A percentile compares a stretch with the other conserved stretches of the same genome.
Conservation (phyloP, 345 rosid species). For the Toxicodendron radicans region DNA sequence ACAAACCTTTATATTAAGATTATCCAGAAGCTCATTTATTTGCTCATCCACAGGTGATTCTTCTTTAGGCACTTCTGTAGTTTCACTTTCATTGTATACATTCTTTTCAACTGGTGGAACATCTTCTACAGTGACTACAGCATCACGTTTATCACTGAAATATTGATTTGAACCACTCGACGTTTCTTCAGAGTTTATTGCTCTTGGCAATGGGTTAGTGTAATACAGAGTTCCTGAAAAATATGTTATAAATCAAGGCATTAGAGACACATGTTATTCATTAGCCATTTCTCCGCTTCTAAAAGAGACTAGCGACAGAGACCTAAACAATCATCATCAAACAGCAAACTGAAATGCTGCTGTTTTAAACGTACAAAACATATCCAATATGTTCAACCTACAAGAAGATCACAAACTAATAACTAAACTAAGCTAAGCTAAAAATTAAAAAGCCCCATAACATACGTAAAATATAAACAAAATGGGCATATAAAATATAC, state of each 20-base stretch:
- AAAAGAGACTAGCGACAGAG: neutral
- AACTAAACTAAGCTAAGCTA: neutral
- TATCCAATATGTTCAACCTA: neutral
- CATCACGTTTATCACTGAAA: conserved; percentile 41
- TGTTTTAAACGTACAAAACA: neutral
- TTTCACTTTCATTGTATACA: conserved; percentile 25
- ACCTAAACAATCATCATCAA: neutral
- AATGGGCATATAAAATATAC: neutral
- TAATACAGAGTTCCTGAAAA: conserved; percentile 33
- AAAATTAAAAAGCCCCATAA: neutral
- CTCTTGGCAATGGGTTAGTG: conserved; percentile 38
- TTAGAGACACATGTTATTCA: neutral
- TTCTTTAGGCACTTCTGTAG: conserved; percentile 27
- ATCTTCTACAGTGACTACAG: conserved; percentile 30
- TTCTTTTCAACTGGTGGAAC: conserved; percentile 29
- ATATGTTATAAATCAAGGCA: neutral
- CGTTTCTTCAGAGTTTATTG: conserved; percentile 48
- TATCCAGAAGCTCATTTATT: conserved; percentile 46
- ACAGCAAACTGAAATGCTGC: neutral
- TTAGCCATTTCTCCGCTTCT: neutral
- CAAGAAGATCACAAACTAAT: neutral
- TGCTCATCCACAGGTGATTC: conserved; percentile 39
- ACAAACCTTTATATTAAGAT: conserved; percentile 58
- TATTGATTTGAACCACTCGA: conserved; percentile 35
- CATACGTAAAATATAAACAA: neutral